Evolutionary conservation across 75 land plant genomes (phyloP), one percentile per base, ranked within the genome.

Genomic region (Gnetum montanum): DNA sequence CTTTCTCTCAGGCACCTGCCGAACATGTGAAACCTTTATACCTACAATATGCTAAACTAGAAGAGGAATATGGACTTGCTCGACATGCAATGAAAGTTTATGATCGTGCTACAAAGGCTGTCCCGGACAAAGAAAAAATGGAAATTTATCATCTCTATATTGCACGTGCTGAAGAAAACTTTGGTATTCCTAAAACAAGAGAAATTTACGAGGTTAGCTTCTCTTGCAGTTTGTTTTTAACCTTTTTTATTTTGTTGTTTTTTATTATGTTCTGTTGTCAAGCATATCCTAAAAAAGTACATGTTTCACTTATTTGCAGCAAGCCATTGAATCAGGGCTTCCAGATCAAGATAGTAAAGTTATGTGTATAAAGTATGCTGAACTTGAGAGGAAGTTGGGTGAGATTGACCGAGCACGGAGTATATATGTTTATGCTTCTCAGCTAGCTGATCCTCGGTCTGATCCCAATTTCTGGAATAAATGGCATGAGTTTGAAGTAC

Each of bases 401-500:
- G 98, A 93, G 66, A 93, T 93, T 57, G 98, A 93, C 47, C 81
- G 98, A 35, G 86, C 96, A 41, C 90, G 98, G 43, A 77, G 63
- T 23, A 59, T 93, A 34, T 93, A 82, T 61, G 52, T 70, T 6
- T 83, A 77, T 70, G 82, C 95, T 37, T 74, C 98, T 8, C 81
- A 82, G 25, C 60, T 79, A 69, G 81, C 87, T 22, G 95, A 93
- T 66, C 98, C 98, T 41, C 73, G 90, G 13, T 73, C 79, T 25
- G 95, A 85, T 54, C 34, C 70, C 23, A 80, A 82, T 33, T 85
- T 93, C 49, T 93, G 98, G 98, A 70, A 59, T 28, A 88, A 76
- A 58, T 93, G 95, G 95, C 73, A 85, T 59, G 95, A 88, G 26
- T 93, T 93, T 70, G 98, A 93, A 61, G 84, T 88, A 26, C 81